A percentile compares a stretch with the other conserved stretches of the same genome.
Conservation (phyloP, 139 green algal species). For the Picochlorum sp. region DNA sequence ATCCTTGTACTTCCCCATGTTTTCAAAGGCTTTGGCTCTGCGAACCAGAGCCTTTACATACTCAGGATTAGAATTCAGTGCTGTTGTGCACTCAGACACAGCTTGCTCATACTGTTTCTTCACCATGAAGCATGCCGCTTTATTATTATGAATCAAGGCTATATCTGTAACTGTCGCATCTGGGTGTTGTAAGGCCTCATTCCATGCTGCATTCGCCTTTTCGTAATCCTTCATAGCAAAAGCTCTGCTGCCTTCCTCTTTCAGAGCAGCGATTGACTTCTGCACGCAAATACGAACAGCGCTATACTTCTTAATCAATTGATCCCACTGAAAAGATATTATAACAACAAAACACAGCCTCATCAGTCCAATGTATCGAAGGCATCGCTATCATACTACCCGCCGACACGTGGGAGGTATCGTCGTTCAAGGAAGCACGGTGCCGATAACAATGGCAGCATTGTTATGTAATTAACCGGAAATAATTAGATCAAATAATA, state of each 20-base stretch:
- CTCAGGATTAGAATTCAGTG: constrained; percentile 44
- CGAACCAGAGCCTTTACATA: constrained; percentile 50
- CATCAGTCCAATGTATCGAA: neutral
- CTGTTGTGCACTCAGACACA: constrained; percentile 57
- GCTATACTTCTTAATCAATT: constrained; percentile 5
- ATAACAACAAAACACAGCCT: neutral
- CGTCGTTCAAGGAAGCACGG: no score
- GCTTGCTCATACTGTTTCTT: constrained; percentile 70
- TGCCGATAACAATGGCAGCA: neutral
- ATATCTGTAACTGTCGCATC: constrained; percentile 32
- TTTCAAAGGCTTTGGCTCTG: constrained; percentile 63
- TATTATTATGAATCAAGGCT: constrained; percentile 62
- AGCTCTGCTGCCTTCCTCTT: constrained; percentile 51
- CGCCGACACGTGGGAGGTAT: no score
- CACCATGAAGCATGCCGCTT: constrained; percentile 67
- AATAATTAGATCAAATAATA: no score
- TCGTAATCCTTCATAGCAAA: constrained; percentile 64
- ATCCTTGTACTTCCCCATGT: constrained; percentile 62
- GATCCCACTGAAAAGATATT: neutral
- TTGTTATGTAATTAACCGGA: neutral
- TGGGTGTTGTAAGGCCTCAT: constrained; percentile 50
- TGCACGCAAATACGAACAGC: neutral
- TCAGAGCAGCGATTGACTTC: constrained; percentile 27
- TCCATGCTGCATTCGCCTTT: constrained; percentile 58
- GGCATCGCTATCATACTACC: neutral